These are phyloP conservation scores for Annulohypoxylon nitens DNA, from an alignment of 495 filamentous ascomycete genomes.

Conservation along the genomic window DNA sequence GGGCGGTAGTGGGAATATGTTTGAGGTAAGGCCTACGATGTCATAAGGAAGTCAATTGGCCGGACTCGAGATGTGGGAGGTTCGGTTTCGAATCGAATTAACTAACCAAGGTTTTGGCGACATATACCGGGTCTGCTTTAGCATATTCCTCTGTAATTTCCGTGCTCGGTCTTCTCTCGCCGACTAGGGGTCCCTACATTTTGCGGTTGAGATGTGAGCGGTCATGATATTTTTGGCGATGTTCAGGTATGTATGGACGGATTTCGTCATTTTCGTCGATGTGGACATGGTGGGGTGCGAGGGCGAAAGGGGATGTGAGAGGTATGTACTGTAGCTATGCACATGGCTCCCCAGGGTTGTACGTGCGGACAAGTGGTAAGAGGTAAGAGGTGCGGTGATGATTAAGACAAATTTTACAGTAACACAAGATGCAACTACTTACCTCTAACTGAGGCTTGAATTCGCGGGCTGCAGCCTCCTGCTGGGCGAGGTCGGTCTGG, in stretches of 20 bases:
- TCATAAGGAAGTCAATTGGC: conserved; percentile 38
- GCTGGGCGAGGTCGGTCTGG: conserved; percentile 60
- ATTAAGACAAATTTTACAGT: background rate
- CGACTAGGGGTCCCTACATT: conserved; percentile 82
- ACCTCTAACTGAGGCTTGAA: conserved; percentile 78
- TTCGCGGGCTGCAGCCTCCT: conserved; percentile 69
- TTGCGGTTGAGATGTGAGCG: conserved; percentile 46
- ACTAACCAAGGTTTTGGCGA: conserved; percentile 87
- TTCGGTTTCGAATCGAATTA: conserved; percentile 13
- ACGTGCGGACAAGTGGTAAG: background rate
- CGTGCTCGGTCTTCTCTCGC: conserved; percentile 80
- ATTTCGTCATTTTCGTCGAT: conserved; percentile 5
- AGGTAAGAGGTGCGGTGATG: background rate
- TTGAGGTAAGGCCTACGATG: conserved; percentile 76
- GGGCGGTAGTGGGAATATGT: conserved; percentile 90
- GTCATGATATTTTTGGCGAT: background rate
- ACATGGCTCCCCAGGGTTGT: conserved; percentile 10
- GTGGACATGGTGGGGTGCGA: background rate
- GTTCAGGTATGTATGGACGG: background rate
- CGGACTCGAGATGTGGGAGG: background rate
- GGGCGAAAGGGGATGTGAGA: background rate
- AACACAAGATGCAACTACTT: conserved; percentile 42
- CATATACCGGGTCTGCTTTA: conserved; percentile 86
- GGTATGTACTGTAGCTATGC: background rate
- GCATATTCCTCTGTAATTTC: conserved; percentile 89